phyloP scores from a whole-genome alignment of 768 basidiomycete genomes.

The Coprinopsis sp. region DNA sequence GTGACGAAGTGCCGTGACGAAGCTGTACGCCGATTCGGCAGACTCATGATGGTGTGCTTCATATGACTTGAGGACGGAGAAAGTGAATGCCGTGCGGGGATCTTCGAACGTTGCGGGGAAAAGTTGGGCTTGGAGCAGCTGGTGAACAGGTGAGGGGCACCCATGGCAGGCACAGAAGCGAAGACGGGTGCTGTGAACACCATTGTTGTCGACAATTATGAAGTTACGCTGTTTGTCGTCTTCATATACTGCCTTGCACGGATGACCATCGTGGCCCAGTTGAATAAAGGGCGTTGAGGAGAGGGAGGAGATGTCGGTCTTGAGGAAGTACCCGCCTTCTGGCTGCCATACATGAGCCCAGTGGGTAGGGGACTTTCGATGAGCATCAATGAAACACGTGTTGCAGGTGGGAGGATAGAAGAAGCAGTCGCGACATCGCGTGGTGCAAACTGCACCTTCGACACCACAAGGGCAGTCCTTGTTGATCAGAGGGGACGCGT shows the following conservation, averaged over 20 bases:
- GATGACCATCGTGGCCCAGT: slow-evolving; percentile 17
- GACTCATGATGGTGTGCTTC: slow-evolving; percentile 21
- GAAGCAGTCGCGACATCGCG: slow-evolving; percentile 13
- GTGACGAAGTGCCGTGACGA: slow-evolving; percentile 17
- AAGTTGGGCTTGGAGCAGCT: slow-evolving; percentile 19
- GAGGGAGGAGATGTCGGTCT: slow-evolving; percentile 19
- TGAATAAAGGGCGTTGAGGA: slow-evolving; percentile 5
- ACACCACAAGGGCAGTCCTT: neutral
- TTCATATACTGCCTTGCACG: slow-evolving; percentile 9
- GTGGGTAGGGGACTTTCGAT: slow-evolving; percentile 17
- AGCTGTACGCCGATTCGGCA: slow-evolving; percentile 22
- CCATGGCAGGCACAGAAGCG: slow-evolving; percentile 21
- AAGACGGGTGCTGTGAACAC: slow-evolving; percentile 20
- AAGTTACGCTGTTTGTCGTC: slow-evolving; percentile 9
- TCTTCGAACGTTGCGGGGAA: slow-evolving; percentile 23
- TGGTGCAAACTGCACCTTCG: slow-evolving; percentile 6
- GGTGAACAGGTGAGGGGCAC: slow-evolving; percentile 10
- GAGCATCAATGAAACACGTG: slow-evolving; percentile 18
- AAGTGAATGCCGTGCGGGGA: slow-evolving; percentile 22
- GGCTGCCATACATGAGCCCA: slow-evolving; percentile 23
- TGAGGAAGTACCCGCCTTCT: slow-evolving; percentile 14
- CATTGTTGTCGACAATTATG: slow-evolving; percentile 21
- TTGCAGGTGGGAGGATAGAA: slow-evolving; percentile 9
- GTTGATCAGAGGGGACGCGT: neutral
- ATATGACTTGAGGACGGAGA: slow-evolving; percentile 19